Evolutionary conservation across 163 green algal genomes (phyloP).

Genomic region (Scenedesmus sp.): DNA sequence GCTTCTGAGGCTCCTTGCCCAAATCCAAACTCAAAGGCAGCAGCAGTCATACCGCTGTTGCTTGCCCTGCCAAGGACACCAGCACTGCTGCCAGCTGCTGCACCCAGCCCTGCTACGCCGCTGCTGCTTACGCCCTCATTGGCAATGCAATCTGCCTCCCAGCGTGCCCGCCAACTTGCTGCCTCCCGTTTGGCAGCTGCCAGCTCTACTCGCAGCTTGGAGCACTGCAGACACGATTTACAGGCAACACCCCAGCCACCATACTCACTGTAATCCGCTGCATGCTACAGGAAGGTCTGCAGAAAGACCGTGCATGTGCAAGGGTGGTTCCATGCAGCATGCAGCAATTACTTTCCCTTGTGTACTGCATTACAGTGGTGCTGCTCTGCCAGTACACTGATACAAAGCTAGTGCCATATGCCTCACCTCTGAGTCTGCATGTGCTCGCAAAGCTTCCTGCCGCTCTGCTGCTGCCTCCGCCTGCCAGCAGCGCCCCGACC

Average conservation of each 20-base stretch:
- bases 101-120: neutral
- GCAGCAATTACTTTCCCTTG: no score
- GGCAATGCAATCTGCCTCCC: neutral
- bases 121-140: neutral
- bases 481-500: neutral
- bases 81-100: neutral
- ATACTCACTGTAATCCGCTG: no score
- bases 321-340: neutral
- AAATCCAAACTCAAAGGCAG: conserved; percentile 1
- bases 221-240: conserved; percentile 33
- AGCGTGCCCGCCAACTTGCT: conserved; percentile 14
- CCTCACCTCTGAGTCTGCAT: conserved; percentile 30
- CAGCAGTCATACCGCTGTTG: neutral
- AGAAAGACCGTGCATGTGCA: neutral
- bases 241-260: no score
- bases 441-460: neutral
- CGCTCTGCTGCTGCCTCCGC: conserved; percentile 7
- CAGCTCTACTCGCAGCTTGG: conserved; percentile 31
- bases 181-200: conserved; percentile 14
- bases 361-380: no score
- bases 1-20: neutral
- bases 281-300: no score
- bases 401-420: no score
- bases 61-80: neutral
- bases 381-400: neutral